Evolutionary conservation across 1,284 basidiomycete genomes (phyloP), one percentile per base, ranked within the genome.

Genomic region (Pholiota adiposa): DNA sequence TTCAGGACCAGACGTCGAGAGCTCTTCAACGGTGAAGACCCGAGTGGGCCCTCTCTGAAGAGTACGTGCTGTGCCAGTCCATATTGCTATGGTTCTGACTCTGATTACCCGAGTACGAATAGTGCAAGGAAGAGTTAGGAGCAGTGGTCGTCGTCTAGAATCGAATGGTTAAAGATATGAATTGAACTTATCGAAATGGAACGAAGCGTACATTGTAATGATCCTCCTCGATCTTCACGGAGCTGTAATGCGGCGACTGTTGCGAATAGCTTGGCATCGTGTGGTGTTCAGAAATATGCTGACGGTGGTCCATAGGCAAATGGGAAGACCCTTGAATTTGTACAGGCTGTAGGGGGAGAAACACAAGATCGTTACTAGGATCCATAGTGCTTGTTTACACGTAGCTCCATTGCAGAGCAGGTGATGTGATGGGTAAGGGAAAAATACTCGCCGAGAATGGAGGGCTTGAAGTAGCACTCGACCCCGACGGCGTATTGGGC

Each of bases 361-460:
- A 67, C 65, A 73, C 67, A 70, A 68, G 62, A 68, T 73, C 59
- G 76, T 78, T 73, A 86, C 78, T 84, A 87, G 80, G 81, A 78
- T 79, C 74, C 71, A 69, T n/a, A 63, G 70, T 62, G 64, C 68
- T 66, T 70, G 67, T 67, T 67, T 63, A 70, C 62, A 70, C 56
- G 61, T 57, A 63, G 59, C 63, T 52, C 66, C 65, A 66, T 64
- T 62, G 64, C 62, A 66, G 61, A 50, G 56, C 40, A 59, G 49
- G 56, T 62, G 63, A 61, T 61, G 64, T 58, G 53, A 54, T 59
- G 64, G 58, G 68, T 58, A 69, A 75, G 73, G 73, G 77, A 79
- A 80, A 71, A 79, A 80, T 72, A 90, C 90, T 89, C 84, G 84
- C 89, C 87, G 90, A 91, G 79, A 90, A 91, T 33, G 87, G 83